These are phyloP conservation scores for Gossypium laxum DNA, from an alignment of 441 rosid genomes.

Conservation along the genomic window DNA sequence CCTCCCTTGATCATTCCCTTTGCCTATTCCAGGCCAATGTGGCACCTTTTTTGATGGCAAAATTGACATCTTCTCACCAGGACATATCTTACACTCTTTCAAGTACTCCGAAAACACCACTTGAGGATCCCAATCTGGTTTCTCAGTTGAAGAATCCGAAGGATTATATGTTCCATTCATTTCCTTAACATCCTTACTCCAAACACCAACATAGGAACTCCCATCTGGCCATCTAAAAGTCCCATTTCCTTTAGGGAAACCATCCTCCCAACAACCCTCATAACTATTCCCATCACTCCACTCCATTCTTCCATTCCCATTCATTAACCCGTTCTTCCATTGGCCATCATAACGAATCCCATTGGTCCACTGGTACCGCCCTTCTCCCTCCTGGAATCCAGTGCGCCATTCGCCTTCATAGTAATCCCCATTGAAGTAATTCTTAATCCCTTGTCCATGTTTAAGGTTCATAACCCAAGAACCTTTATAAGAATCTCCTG, in stretches of 20 bases:
- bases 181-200: slow-evolving; percentile 75
- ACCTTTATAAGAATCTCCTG: slow-evolving; percentile 67
- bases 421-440: slow-evolving; percentile 59
- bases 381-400: slow-evolving; percentile 78
- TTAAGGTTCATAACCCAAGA: slow-evolving; percentile 78
- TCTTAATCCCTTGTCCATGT: slow-evolving; percentile 67
- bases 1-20: slow-evolving; percentile 26
- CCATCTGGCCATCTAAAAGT: slow-evolving; percentile 66
- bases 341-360: slow-evolving; percentile 66
- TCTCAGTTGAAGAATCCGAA: slow-evolving; percentile 37
- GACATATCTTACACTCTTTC: slow-evolving; percentile 41
- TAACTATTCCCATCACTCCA: slow-evolving; percentile 74
- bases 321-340: slow-evolving; percentile 67
- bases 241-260: slow-evolving; percentile 79
- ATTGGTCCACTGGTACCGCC: slow-evolving; percentile 77
- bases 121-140: slow-evolving; percentile 67
- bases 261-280: slow-evolving; percentile 89
- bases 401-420: slow-evolving; percentile 86
- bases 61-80: slow-evolving; percentile 49
- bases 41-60: slow-evolving; percentile 77
- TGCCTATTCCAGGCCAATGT: slow-evolving; percentile 35
- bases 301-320: slow-evolving; percentile 71
- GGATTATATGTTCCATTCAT: slow-evolving; percentile 75
- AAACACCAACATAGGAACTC: slow-evolving; percentile 70
- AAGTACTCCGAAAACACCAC: slow-evolving; percentile 46